Evolutionary conservation across 495 filamentous ascomycete species (phyloP), one percentile per base, ranked within the genome.

Genomic region (Hyaloscypha hepaticicola): DNA sequence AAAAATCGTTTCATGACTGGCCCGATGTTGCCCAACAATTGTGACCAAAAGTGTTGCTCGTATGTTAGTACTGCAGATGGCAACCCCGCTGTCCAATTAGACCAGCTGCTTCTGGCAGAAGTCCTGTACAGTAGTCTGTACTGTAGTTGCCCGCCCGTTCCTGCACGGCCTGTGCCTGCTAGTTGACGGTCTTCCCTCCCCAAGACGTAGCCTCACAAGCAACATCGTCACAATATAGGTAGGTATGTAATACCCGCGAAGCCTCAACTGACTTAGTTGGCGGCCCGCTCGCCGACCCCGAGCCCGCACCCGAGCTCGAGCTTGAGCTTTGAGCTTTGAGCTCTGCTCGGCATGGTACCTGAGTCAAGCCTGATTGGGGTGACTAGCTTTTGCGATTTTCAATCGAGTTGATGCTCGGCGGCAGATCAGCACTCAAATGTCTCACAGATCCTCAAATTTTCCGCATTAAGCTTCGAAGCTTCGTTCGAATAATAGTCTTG

Each of bases 1-100:
- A n/a, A 21, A 19, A 55, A 60, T 0, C 60, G 68, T 66, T 67
- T 67, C 64, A 67, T 67, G 49, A 64, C 60, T 61, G 61, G 64
- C 41, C 58, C 22, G 25, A 58, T 2, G 51, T n/a, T 19, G 38
- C 6, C 38, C 38, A 45, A 45, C 38, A 45, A 11, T 21, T 63
- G 67, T 69, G 67, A 63, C 63, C 58, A 61, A n/a, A n/a, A 27
- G 50, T 55, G 57, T 64, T 58, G 56, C 57, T 51, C 25, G 41
- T 33, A 58, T 64, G 52, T 51, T 31, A 51, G 19, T 49, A 48
- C 56, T 60, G 63, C 57, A 60, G 63, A 22, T 65, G 22, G 33
- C 55, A 29, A 4, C 52, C 22, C 9, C 7, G 1, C 19, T 22
- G 49, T 28, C 61, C 51, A 56, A 56, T 31, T 31, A 51, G 12